Percentiles rank a stretch among this genome's conserved stretches.
phyloP scores from a whole-genome alignment of 2,329 filamentous ascomycete genomes.

The Aspergillus persii region DNA sequence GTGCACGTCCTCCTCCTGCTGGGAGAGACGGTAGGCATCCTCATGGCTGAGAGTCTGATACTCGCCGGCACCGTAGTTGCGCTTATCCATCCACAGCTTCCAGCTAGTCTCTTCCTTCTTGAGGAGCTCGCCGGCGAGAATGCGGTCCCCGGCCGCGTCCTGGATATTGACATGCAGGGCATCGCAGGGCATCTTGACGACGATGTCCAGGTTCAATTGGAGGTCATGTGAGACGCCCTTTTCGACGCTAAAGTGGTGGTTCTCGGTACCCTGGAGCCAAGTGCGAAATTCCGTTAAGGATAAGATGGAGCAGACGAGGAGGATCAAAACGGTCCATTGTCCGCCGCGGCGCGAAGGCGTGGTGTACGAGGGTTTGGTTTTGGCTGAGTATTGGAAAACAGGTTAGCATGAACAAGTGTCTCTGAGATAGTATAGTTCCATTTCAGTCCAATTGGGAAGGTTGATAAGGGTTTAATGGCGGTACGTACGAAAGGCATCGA shows the following conservation, averaged over 20 bases:
- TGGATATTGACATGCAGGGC: constrained; percentile 96
- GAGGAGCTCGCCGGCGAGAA: constrained; percentile 74
- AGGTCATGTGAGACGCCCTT: constrained; percentile 83
- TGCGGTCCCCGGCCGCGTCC: constrained; percentile 88
- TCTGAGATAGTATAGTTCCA: not conserved
- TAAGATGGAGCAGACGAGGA: constrained; percentile 71
- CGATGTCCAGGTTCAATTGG: constrained; percentile 94
- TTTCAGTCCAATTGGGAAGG: not conserved
- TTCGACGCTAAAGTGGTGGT: constrained; percentile 89
- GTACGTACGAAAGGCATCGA: constrained; percentile 94
- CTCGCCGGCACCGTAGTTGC: constrained; percentile 57
- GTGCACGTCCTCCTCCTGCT: constrained; percentile 70
- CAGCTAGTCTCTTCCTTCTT: constrained; percentile 76
- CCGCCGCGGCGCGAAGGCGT: constrained; percentile 80
- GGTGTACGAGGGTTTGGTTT: constrained; percentile 92
- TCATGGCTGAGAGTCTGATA: constrained; percentile 58
- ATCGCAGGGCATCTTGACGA: constrained; percentile 81
- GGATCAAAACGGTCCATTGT: constrained; percentile 86
- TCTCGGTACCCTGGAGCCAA: constrained; percentile 82
- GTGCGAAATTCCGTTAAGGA: constrained; percentile 72
- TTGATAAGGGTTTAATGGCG: not conserved
- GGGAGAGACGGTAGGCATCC: constrained; percentile 51
- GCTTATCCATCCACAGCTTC: constrained; percentile 73
- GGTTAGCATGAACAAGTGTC: not conserved
- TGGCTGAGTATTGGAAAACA: constrained; percentile 57